Evolutionary conservation across 768 basidiomycete species (phyloP), one percentile per base, ranked within the genome.

Genomic region (Rhodotorula kratochvilovae): DNA sequence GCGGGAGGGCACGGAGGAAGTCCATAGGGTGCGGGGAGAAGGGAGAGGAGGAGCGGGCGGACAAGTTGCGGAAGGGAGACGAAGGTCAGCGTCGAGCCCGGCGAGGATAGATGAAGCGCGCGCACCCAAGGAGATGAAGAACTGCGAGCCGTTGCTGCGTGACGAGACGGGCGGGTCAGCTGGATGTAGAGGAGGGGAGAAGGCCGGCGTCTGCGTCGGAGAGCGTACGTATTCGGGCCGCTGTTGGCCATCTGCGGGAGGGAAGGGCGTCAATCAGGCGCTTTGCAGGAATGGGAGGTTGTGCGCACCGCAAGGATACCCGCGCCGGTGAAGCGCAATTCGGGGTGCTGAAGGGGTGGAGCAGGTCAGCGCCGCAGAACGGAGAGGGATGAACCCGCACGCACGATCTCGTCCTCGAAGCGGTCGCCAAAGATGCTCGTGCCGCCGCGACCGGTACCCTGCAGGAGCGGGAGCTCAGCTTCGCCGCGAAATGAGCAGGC

Each of bases 271-370:
- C n/a, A n/a, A n/a, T n/a, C n/a, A n/a, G n/a, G n/a, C n/a, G n/a
- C n/a, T n/a, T n/a, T n/a, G n/a, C n/a, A n/a, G n/a, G n/a, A n/a
- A n/a, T n/a, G n/a, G n/a, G 27, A 27, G 43, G 19, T 1, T 25
- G 42, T 1, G 61, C 73, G 23, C 10, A 62, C 92, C 16, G 91
- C 92, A 35, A 98, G 86, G 68, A 97, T 93, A 2, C 95, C 95
- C 54, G 94, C 93, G 27, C 95, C 95, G 4, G 92, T 93, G 82
- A 97, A 97, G 59, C 93, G 84, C 76, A 97, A 81, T 23, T 96
- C 93, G 2, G 91, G 88, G 76, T 91, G 86, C 62, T 55, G 56
- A 1, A 12, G 27, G 54, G 72, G 58, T 71, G 67, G 64, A 31
- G 17, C 11, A 19, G n/a, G 46, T 62, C 43, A 73, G 54, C 13